phyloP scores from a whole-genome alignment of 352 stramenopile genomes.

The Blastocystis sp. region DNA sequence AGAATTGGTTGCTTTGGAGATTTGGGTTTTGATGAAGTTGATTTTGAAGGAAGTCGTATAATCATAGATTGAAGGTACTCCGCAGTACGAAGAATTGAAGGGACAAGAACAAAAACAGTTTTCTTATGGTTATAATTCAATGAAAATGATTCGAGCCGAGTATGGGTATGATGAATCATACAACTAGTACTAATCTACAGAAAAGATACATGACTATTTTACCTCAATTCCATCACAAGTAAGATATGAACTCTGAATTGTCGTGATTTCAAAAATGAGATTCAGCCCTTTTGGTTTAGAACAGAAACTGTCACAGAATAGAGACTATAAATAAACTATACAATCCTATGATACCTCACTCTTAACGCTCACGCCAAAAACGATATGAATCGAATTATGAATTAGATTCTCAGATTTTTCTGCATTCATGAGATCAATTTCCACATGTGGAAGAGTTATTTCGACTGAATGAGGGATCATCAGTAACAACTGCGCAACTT shows the following conservation, averaged over 20 bases:
- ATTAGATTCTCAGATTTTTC: background rate
- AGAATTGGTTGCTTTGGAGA: background rate
- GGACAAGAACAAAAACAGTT: background rate
- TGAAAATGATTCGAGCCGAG: background rate
- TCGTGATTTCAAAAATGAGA: background rate
- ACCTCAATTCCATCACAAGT: constrained; percentile 16
- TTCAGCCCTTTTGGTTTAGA: background rate
- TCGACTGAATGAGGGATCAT: background rate
- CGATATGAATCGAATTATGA: background rate
- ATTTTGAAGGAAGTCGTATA: background rate
- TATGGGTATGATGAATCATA: background rate
- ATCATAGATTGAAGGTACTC: constrained; percentile 42
- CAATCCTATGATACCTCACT: background rate
- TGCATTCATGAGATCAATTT: constrained; percentile 20
- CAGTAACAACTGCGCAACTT: background rate
- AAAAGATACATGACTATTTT: background rate
- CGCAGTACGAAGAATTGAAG: background rate
- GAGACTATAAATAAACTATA: background rate
- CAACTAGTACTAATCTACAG: background rate
- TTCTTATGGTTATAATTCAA: constrained; percentile 15
- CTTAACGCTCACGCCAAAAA: background rate
- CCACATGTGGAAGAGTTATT: background rate
- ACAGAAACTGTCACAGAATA: constrained; percentile 10
- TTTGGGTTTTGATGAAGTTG: background rate
- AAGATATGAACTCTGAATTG: background rate